Evolutionary conservation across 1,284 basidiomycete genomes (phyloP), one percentile per base, ranked within the genome.

Genomic region (Sporisorium graminicola): DNA sequence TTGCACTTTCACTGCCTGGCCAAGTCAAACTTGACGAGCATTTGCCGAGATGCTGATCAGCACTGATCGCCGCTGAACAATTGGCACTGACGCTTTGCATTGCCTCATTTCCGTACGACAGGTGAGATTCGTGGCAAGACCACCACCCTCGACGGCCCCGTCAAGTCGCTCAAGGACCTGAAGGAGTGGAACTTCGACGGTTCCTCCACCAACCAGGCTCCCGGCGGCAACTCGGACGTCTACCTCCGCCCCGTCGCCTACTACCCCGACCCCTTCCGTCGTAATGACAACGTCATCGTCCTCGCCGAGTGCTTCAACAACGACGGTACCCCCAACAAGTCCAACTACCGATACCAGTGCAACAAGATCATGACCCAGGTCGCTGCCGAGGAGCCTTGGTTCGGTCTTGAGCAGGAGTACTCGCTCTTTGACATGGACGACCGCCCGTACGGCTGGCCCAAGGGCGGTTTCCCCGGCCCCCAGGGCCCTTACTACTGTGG

Each of bases 401-500:
- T 98, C 88, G 95, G 97, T 66, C 90, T 99, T 76, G 96, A 99
- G 89, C 96, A 99, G 88, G 96, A 99, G 87, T 99, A 98, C 90
- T 98, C 97, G 82, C 92, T 99, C 82, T 94, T 99, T 83, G 95
- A 95, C 86, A 90, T 89, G 81, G 96, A 99, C 86, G 95, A 92
- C 81, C 89, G 90, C 73, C 96, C 97, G 62, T 94, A 90, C 87
- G 95, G 94, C 71, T 99, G 97, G 97, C 97, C 86, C 74, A 83
- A 81, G 62, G 86, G 94, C 82, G 97, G 97, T 88, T 99, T 98
- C 93, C 97, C 97, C 76, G 97, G 93, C 85, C 96, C 97, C 77
- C 97, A 99, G 88, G 97, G 97, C 74, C 97, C 97, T 57, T 99
- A 99, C 89, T 99, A 99, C 89, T 99, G 97, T 86, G 97, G 97